Conservation (phyloP, 1,284 basidiomycete genomes). For the Phylloporus gajari region DNA sequence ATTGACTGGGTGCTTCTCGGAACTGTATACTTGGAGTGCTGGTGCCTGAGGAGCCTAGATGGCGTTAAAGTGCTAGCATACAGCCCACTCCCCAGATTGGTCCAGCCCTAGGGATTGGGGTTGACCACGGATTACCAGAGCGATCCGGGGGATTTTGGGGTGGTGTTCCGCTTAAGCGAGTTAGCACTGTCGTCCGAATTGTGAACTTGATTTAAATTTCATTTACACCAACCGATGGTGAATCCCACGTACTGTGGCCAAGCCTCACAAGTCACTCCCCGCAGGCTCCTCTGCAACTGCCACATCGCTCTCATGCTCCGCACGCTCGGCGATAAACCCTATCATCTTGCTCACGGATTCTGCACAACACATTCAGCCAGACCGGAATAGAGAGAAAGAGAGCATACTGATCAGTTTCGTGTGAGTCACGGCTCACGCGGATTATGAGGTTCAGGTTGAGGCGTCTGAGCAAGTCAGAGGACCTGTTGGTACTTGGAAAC, state of each 20-base stretch:
- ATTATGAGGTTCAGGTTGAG: slow-evolving; percentile 82
- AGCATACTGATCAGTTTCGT: slow-evolving; percentile 70
- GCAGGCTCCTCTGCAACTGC: slow-evolving; percentile 73
- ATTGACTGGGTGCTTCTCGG: too few relatives aligned
- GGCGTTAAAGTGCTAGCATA: too few relatives aligned
- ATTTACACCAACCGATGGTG: neutral
- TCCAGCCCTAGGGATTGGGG: too few relatives aligned
- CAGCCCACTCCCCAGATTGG: too few relatives aligned
- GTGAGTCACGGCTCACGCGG: too few relatives aligned
- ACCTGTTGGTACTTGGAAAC: slow-evolving; percentile 20
- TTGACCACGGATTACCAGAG: too few relatives aligned
- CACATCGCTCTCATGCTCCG: slow-evolving; percentile 83
- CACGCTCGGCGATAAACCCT: slow-evolving; percentile 83
- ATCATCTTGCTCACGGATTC: slow-evolving; percentile 73
- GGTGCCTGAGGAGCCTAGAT: too few relatives aligned
- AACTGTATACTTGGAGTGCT: too few relatives aligned
- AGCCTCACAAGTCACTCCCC: slow-evolving; percentile 30
- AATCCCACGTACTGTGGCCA: neutral
- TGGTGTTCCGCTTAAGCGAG: too few relatives aligned
- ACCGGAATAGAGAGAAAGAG: slow-evolving; percentile 17
- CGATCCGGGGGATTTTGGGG: too few relatives aligned
- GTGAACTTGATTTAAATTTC: too few relatives aligned
- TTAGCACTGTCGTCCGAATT: too few relatives aligned
- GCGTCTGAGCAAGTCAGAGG: slow-evolving; percentile 68
- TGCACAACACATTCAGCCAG: slow-evolving; percentile 32